Evolutionary conservation across 2,329 filamentous ascomycete species (phyloP), one percentile per base, ranked within the genome.

Genomic region (Apiospora arundinis): DNA sequence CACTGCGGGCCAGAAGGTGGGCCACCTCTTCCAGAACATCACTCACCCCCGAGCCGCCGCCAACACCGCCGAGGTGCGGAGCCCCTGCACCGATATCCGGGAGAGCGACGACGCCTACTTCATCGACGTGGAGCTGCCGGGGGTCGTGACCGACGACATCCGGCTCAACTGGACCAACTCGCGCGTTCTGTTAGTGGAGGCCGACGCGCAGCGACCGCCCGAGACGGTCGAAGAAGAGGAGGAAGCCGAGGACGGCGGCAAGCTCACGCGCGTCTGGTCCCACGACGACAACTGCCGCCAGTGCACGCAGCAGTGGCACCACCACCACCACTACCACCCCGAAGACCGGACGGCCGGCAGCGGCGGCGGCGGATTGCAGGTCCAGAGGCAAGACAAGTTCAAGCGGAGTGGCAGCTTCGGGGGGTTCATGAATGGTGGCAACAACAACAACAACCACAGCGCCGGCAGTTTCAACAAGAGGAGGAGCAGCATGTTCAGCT

Each of bases 71-170:
- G 52, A 37, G 25, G 52, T 37, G 16, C 52, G 52, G 52, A 60
- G 52, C 52, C 52, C 52, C 52, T 60, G 52, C 52, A 60, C 52
- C 52, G 52, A 60, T 25, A 60, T 60, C 28, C 52, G 52, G 28
- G 52, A 60, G 52, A 60, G 52, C 52, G 32, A 63, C 32, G 56
- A 63, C 56, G 56, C 56, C 32, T 63, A 40, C 21, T 63, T 63
- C 21, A 63, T 63, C 56, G 28, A 63, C 56, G 21, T 63, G 8
- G 32, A 40, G 56, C 32, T 63, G 1, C 56, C 56, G 7, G 56
- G 56, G 8, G 56, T 63, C 28, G 56, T 40, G 32, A 40, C 56
- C 18, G 56, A 63, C 28, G 56, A 40, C 56, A 37, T 63, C 56
- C 56, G 56, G 32, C 32, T 63, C 56, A 40, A 40, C 56, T 63